phyloP scores from a whole-genome alignment of 768 basidiomycete species.

The Podaxis rugospora region DNA sequence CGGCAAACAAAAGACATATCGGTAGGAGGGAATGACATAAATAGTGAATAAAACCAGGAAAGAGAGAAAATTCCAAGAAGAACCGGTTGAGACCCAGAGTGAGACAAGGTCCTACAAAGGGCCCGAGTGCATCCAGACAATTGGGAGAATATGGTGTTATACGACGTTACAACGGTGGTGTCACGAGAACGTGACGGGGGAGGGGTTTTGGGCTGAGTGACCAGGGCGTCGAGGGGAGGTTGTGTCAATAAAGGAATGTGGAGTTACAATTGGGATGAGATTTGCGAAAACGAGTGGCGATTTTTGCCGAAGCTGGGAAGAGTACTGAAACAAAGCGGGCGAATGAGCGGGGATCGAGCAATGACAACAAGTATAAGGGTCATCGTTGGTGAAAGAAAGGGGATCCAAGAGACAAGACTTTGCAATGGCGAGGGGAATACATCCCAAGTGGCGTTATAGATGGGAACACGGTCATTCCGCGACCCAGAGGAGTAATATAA shows the following conservation, averaged over 20 bases:
- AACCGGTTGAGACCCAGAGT: not conserved
- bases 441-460: not conserved
- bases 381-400: not conserved
- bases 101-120: not conserved
- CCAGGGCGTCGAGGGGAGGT: not conserved
- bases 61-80: slow-evolving; percentile 1
- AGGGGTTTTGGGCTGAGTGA: not conserved
- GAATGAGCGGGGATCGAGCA: not conserved
- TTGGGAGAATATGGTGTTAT: not conserved
- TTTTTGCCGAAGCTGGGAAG: not conserved
- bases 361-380: not conserved
- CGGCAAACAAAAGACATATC: not conserved
- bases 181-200: too few relatives aligned
- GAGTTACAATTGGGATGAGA: not conserved
- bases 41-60: not conserved
- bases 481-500: not conserved
- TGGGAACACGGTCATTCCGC: not conserved
- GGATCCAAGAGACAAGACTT: not conserved
- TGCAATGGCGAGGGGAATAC: not conserved
- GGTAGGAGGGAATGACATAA: not conserved
- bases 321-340: not conserved
- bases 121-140: not conserved
- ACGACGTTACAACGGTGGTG: not conserved
- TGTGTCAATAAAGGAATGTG: not conserved
- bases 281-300: not conserved